Percentiles rank a stretch among this genome's conserved stretches.
These are phyloP conservation scores for Passalora sequoiae DNA, from an alignment of 2,329 filamentous ascomycete species.

Conservation along the genomic window DNA sequence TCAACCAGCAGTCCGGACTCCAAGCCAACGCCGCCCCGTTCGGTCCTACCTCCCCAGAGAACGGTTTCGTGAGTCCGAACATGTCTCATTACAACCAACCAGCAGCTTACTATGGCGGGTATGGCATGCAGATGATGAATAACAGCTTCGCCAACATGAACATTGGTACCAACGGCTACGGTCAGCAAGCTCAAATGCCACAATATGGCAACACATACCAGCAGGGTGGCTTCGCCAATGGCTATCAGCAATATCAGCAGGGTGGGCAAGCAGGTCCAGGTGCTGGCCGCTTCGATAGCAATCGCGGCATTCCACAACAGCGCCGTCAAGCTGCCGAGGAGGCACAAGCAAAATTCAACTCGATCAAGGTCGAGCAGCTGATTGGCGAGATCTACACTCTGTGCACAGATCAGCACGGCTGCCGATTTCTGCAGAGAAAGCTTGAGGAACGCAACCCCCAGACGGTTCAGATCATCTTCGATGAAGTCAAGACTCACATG, in stretches of 20 bases:
- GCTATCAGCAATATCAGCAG: slow-evolving; percentile 51
- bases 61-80: slow-evolving; percentile 33
- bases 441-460: slow-evolving; percentile 82
- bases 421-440: slow-evolving; percentile 94
- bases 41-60: slow-evolving; percentile 48
- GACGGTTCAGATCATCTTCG: slow-evolving; percentile 86
- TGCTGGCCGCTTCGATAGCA: slow-evolving; percentile 59
- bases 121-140: slow-evolving; percentile 58
- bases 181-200: slow-evolving; percentile 37
- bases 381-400: slow-evolving; percentile 78
- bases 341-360: slow-evolving; percentile 70
- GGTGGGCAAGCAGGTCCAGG: slow-evolving; percentile 34
- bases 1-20: slow-evolving; percentile 63
- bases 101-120: slow-evolving; percentile 45
- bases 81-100: slow-evolving; percentile 29
- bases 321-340: slow-evolving; percentile 70
- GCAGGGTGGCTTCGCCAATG: slow-evolving; percentile 51
- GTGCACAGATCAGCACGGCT: slow-evolving; percentile 98
- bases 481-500: slow-evolving; percentile 88
- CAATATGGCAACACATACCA: slow-evolving; percentile 14
- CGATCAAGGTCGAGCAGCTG: slow-evolving; percentile 74
- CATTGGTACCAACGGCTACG: slow-evolving; percentile 40
- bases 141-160: slow-evolving; percentile 65
- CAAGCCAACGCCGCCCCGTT: slow-evolving; percentile 78
- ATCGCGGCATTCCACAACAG: slow-evolving; percentile 65